These are phyloP conservation scores for Paraconiothyrium sp. DNA, from an alignment of 2,329 filamentous ascomycete species.

Conservation along the genomic window DNA sequence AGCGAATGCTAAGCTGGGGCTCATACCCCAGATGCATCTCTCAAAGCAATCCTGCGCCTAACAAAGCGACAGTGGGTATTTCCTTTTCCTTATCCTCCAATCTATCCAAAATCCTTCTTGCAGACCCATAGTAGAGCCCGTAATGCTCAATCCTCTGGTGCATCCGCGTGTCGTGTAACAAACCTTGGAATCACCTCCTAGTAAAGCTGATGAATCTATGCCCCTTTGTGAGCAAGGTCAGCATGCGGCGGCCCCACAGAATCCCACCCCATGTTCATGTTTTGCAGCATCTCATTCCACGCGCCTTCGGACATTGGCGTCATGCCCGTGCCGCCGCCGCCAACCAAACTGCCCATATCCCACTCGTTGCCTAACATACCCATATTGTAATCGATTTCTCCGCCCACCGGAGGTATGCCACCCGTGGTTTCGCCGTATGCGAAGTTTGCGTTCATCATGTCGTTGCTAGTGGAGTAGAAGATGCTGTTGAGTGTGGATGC, in stretches of 20 bases:
- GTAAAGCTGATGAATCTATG: background rate
- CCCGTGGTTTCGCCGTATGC: conserved; percentile 7
- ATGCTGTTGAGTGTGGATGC: conserved; percentile 15
- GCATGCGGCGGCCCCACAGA: conserved; percentile 26
- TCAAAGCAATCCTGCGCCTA: background rate
- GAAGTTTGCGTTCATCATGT: conserved; percentile 24
- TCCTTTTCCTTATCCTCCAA: conserved; percentile 3
- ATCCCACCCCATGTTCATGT: conserved; percentile 48
- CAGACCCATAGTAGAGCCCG: background rate
- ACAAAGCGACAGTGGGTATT: conserved; percentile 13
- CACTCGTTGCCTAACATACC: conserved; percentile 37
- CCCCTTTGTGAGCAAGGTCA: conserved; percentile 4
- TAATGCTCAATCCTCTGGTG: background rate
- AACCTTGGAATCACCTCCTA: background rate
- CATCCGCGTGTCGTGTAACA: background rate
- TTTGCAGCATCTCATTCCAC: conserved; percentile 50
- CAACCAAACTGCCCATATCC: conserved; percentile 39
- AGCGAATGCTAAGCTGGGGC: background rate
- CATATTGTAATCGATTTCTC: conserved; percentile 25
- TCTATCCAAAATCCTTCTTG: background rate
- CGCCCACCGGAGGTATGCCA: background rate
- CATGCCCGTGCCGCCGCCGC: conserved; percentile 35
- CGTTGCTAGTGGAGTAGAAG: conserved; percentile 26
- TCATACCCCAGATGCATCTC: background rate
- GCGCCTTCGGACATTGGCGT: conserved; percentile 45